These are phyloP conservation scores for Corymbia citriodora DNA, from an alignment of 441 rosid genomes.

Conservation along the genomic window DNA sequence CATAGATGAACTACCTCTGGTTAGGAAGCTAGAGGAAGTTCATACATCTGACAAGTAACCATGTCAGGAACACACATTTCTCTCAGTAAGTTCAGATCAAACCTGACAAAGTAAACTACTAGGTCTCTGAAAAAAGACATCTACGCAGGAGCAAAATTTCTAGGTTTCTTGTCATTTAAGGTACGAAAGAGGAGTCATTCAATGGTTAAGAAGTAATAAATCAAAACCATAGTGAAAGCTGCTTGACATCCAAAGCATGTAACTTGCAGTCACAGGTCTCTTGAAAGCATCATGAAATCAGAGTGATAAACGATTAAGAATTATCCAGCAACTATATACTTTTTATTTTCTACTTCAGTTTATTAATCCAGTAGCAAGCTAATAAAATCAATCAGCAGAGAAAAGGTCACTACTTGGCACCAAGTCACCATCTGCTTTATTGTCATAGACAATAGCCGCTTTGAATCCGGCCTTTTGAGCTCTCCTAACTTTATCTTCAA, in stretches of 20 bases:
- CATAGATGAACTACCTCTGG: background rate
- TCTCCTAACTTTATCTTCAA: constrained; percentile 71
- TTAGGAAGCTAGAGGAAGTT: background rate
- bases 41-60: background rate
- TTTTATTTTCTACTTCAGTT: background rate
- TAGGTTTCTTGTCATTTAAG: background rate
- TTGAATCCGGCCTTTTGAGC: constrained; percentile 77
- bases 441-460: constrained; percentile 76
- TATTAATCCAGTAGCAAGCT: background rate
- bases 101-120: background rate
- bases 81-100: background rate
- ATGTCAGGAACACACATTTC: background rate
- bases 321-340: background rate
- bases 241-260: background rate
- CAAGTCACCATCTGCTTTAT: constrained; percentile 49
- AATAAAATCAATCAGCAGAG: background rate
- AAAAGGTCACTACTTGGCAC: constrained; percentile 63
- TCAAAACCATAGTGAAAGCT: background rate
- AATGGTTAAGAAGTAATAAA: background rate
- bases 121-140: background rate
- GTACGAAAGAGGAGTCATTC: background rate
- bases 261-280: background rate
- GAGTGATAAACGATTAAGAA: background rate
- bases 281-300: background rate
- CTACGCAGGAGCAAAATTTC: background rate